Evolutionary conservation across 192 early-diverging fungal genomes (phyloP).

Genomic region (Tieghemiomyces parasiticus): DNA sequence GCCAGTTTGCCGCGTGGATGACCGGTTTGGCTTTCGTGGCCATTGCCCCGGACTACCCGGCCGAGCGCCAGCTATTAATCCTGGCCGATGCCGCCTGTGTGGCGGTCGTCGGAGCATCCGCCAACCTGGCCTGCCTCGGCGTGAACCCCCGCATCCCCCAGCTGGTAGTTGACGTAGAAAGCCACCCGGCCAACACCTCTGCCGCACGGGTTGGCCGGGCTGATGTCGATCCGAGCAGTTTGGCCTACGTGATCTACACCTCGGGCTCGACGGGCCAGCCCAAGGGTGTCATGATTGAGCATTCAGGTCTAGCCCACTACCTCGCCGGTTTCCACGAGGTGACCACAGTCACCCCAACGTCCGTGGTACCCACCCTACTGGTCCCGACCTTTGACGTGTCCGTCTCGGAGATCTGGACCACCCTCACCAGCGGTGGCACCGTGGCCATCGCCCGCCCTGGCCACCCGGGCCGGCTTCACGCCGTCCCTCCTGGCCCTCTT

Average conservation of each 20-base stretch:
- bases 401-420: neutral
- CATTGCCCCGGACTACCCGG: neutral
- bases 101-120: neutral
- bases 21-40: neutral
- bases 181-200: neutral
- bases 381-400: neutral
- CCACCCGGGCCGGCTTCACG: neutral
- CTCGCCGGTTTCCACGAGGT: neutral
- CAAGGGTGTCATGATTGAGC: neutral
- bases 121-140: neutral
- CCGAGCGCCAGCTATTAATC: neutral
- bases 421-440: neutral
- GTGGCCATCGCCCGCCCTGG: neutral
- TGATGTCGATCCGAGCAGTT: neutral
- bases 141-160: neutral
- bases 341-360: neutral
- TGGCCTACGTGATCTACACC: neutral
- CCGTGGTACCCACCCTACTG: neutral
- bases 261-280: neutral
- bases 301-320: neutral
- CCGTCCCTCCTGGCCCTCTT: neutral
- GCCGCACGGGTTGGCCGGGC: neutral
- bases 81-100: neutral
- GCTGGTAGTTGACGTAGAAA: neutral
- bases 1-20: neutral